Conservation (phyloP, 2,329 filamentous ascomycete genomes). For the Byssothecium circinans region DNA sequence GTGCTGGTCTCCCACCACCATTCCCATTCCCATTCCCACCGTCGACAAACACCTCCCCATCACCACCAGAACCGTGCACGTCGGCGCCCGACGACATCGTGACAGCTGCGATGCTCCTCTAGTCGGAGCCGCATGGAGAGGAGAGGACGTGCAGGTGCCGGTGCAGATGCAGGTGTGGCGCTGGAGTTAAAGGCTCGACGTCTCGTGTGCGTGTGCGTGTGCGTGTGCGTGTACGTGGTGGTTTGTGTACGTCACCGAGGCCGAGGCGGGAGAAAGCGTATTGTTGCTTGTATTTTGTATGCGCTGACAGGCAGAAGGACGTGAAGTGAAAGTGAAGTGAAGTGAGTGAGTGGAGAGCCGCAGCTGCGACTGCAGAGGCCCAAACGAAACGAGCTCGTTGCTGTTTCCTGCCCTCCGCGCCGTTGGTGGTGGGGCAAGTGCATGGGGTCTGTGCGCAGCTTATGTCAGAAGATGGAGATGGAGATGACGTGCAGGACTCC, state of each 20-base stretch:
- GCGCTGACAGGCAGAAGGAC: too few relatives aligned
- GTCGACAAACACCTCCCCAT: too few relatives aligned
- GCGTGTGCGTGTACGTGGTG: constrained; percentile 10
- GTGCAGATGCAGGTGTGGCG: too few relatives aligned
- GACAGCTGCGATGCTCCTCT: constrained; percentile 29
- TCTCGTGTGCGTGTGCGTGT: background rate
- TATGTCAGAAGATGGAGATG: too few relatives aligned
- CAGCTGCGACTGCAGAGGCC: constrained; percentile 3
- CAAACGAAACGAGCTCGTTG: background rate
- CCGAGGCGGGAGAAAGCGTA: constrained; percentile 12
- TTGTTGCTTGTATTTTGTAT: too few relatives aligned
- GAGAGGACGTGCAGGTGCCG: constrained; percentile 2
- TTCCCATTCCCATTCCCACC: background rate
- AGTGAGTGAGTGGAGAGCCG: background rate
- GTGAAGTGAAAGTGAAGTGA: too few relatives aligned
- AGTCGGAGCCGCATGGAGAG: constrained; percentile 41
- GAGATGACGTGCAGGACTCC: background rate
- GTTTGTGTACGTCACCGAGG: background rate
- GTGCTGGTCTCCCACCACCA: background rate
- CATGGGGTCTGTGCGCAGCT: background rate
- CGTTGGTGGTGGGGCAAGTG: background rate
- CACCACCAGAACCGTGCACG: too few relatives aligned
- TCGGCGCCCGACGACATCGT: constrained; percentile 15
- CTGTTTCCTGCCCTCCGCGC: background rate
- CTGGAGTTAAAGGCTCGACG: background rate